Evolutionary conservation across 345 rosid species (phyloP).

Genomic region (Rhodamnia rubescens): DNA sequence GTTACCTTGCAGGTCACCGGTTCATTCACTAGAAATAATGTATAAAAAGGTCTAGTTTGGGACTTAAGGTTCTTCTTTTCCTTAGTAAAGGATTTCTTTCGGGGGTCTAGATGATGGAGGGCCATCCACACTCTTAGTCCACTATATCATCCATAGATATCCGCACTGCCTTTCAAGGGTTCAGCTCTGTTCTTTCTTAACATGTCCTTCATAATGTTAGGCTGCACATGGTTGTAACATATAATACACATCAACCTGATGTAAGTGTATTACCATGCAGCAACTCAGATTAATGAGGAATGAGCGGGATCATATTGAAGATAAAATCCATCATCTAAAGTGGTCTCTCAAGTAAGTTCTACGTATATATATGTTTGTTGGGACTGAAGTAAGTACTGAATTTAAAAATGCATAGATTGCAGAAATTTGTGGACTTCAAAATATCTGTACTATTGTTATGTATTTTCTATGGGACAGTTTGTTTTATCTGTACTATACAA

Average conservation of each 20-base stretch:
- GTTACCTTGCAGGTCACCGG: background rate
- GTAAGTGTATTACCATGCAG: constrained; percentile 22
- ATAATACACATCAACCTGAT: background rate
- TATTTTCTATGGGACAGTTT: background rate
- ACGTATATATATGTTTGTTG: too few species aligned
- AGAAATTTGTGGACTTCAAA: background rate
- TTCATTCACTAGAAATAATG: background rate
- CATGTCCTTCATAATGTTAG: background rate
- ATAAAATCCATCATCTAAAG: constrained; percentile 61
- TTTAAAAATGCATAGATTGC: background rate
- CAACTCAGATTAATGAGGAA: constrained; percentile 64
- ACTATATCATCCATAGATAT: background rate
- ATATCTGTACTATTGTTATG: background rate
- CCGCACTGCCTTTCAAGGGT: background rate
- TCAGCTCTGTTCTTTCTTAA: background rate
- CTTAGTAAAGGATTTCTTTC: background rate
- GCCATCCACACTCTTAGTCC: background rate
- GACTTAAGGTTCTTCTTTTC: background rate
- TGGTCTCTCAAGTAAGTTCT: constrained; percentile 70
- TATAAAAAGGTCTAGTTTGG: background rate
- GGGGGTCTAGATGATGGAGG: background rate
- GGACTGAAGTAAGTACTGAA: constrained; percentile 4
- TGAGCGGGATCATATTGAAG: constrained; percentile 85
- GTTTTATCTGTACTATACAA: background rate
- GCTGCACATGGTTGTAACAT: background rate